These are phyloP conservation scores for Eimeria necatrix DNA, from an alignment of 169 alveolate genomes.

Conservation along the genomic window DNA sequence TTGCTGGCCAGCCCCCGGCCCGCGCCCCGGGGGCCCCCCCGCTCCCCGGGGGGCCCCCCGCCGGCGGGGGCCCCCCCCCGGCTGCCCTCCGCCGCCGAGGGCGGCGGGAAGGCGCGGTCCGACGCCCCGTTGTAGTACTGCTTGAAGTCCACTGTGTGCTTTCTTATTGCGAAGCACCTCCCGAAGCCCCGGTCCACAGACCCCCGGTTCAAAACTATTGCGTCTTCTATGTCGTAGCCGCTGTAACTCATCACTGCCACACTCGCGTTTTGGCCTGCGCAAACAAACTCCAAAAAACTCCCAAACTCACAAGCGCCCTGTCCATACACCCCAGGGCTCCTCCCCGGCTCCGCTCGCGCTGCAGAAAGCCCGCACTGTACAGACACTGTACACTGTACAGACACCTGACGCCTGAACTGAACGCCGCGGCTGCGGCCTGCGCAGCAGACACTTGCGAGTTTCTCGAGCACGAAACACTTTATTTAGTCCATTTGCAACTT, in stretches of 20 bases:
- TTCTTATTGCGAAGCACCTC: conserved; percentile 71
- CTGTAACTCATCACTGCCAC: conserved; percentile 99
- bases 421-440: too few relatives aligned
- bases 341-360: too few relatives aligned
- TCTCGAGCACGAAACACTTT: too few relatives aligned
- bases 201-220: conserved; percentile 97
- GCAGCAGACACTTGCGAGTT: too few relatives aligned
- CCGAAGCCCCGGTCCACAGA: conserved; percentile 99
- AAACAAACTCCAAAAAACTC: neutral
- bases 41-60: neutral
- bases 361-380: too few relatives aligned
- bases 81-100: conserved; percentile 53
- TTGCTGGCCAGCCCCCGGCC: neutral
- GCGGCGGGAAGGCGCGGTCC: conserved; percentile 87
- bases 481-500: too few relatives aligned
- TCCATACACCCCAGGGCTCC: too few relatives aligned
- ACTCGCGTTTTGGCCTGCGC: conserved; percentile 95
- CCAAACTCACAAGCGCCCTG: too few relatives aligned
- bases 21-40: conserved; percentile 17
- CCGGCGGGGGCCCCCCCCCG: conserved; percentile 30
- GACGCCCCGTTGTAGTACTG: conserved; percentile 88
- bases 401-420: too few relatives aligned
- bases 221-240: conserved; percentile 99
- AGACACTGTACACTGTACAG: too few relatives aligned
- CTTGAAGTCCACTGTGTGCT: conserved; percentile 88